phyloP scores from a whole-genome alignment of 306 rosid genomes.

The Quercus wislizeni region DNA sequence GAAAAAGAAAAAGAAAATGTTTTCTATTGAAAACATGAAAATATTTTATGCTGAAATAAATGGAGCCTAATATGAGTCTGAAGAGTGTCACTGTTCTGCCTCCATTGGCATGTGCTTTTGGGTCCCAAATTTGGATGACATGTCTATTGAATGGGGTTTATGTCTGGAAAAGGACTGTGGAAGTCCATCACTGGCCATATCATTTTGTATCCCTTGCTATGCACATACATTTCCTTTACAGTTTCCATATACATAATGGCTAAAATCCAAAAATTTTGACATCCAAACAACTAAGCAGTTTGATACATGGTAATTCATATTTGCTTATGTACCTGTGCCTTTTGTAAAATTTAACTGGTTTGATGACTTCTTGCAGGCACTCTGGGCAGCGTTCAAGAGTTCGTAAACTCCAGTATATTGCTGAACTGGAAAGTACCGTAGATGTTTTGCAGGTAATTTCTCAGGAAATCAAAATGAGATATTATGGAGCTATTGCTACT shows the following conservation, averaged over 20 bases:
- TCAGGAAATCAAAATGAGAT: background rate
- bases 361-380: conserved; percentile 33
- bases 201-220: background rate
- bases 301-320: background rate
- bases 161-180: background rate
- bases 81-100: background rate
- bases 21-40: no score
- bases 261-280: background rate
- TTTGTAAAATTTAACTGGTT: background rate
- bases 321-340: background rate
- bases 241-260: background rate
- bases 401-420: conserved; percentile 49
- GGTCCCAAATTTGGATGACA: background rate
- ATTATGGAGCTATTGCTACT: background rate
- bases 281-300: background rate
- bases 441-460: conserved; percentile 38
- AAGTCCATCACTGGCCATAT: background rate
- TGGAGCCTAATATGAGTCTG: background rate
- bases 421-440: conserved; percentile 46
- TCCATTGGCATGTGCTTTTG: background rate
- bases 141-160: background rate
- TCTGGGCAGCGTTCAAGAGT: conserved; percentile 55
- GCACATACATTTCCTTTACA: background rate
- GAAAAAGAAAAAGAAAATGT: no score
- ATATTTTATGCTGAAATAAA: no score